Evolutionary conservation across 805 yeast species (phyloP).

Genomic region (Kurtzmaniella fragi): DNA sequence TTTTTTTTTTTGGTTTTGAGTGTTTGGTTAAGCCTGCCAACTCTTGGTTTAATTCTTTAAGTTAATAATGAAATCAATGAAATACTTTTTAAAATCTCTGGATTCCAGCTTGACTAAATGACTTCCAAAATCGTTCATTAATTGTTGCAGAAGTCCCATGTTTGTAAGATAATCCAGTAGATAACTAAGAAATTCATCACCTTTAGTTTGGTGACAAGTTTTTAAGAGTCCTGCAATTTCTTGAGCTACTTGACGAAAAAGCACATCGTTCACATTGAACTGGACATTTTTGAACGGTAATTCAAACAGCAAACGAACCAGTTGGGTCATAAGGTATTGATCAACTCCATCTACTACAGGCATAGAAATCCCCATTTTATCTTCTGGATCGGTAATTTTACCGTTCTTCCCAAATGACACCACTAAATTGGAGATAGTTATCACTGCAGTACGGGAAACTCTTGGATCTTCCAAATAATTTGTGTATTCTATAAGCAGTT

Average conservation of each 20-base stretch:
- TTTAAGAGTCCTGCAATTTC: conserved; percentile 72
- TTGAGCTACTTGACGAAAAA: conserved; percentile 63
- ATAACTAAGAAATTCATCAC: conserved; percentile 40
- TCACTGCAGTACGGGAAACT: conserved; percentile 63
- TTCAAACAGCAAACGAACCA: conserved; percentile 67
- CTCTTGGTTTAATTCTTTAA: conserved; percentile 26
- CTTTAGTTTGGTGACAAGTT: conserved; percentile 43
- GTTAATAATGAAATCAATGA: conserved; percentile 39
- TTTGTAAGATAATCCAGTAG: conserved; percentile 52
- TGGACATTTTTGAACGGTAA: conserved; percentile 65
- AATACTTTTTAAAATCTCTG: conserved; percentile 68
- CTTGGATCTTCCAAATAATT: conserved; percentile 58
- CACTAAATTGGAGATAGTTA: conserved; percentile 60
- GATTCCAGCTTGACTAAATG: conserved; percentile 51
- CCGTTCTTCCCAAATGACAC: conserved; percentile 64
- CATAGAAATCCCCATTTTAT: conserved; percentile 44
- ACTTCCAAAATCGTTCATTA: conserved; percentile 58
- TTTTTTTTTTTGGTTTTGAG: too few relatives aligned
- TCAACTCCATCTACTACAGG: conserved; percentile 65
- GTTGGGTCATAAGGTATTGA: conserved; percentile 61
- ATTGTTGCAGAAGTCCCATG: conserved; percentile 51
- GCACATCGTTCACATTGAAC: conserved; percentile 73
- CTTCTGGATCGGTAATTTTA: conserved; percentile 55
- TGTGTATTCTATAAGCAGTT: conserved; percentile 61
- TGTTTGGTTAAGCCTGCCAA: too few relatives aligned